Percentiles rank a stretch among this genome's conserved stretches.
phyloP scores from a whole-genome alignment of 2,329 filamentous ascomycete genomes.

The Ascochyta pisi region DNA sequence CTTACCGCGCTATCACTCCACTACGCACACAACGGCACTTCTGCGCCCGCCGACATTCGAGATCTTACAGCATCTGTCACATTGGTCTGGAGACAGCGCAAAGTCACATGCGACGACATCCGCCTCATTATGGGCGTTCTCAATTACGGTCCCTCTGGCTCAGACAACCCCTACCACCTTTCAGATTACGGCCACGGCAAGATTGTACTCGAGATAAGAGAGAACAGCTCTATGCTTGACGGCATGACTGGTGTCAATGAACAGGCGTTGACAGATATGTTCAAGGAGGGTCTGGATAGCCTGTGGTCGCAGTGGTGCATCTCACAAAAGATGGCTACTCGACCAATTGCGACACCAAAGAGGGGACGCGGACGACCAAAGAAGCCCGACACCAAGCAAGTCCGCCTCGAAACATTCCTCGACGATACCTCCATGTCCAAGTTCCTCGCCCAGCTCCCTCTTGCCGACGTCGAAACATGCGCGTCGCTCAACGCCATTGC shows the following conservation, averaged over 20 bases:
- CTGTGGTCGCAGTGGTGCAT: conserved; percentile 54
- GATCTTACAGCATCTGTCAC: conserved; percentile 51
- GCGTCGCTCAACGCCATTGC: conserved; percentile 61
- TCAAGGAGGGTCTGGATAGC: conserved; percentile 56
- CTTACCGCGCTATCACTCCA: conserved; percentile 58
- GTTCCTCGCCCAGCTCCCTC: conserved; percentile 66
- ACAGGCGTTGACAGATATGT: conserved; percentile 57
- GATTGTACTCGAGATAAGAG: conserved; percentile 51
- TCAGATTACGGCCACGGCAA: conserved; percentile 53
- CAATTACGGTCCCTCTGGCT: conserved; percentile 34
- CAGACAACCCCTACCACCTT: conserved; percentile 48
- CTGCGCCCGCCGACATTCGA: conserved; percentile 52
- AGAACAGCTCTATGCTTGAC: conserved; percentile 35
- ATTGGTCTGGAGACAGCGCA: conserved; percentile 55
- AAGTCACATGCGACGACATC: conserved; percentile 56
- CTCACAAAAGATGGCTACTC: conserved; percentile 30
- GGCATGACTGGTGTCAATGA: conserved; percentile 51
- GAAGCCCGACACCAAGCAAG: conserved; percentile 46
- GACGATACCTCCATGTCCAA: conserved; percentile 44
- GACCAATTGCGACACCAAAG: conserved; percentile 43
- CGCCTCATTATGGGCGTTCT: conserved; percentile 54
- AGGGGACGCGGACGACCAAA: conserved; percentile 44
- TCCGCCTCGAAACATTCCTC: conserved; percentile 57
- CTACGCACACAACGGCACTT: conserved; percentile 57
- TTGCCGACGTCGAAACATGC: conserved; percentile 61